Conservation (phyloP, 1,284 basidiomycete species). For the Phellinidium pouzarii region DNA sequence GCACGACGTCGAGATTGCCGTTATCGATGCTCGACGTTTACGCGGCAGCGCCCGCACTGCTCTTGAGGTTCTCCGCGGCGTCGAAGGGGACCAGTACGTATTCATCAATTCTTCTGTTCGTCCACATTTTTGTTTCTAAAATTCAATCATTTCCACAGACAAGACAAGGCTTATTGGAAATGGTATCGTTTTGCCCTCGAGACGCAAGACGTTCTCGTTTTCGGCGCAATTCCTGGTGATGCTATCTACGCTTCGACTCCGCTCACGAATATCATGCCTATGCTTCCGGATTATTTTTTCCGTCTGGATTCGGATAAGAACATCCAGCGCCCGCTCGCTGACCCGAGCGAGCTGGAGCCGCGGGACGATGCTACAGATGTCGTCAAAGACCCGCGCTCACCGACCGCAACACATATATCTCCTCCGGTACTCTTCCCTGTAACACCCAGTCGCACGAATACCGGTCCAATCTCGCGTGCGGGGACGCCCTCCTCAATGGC, state of each 20-base stretch:
- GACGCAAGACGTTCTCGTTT: slow-evolving; percentile 65
- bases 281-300: slow-evolving; percentile 66
- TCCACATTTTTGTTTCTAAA: slow-evolving; percentile 6
- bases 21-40: slow-evolving; percentile 62
- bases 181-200: slow-evolving; percentile 69
- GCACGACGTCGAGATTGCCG: slow-evolving; percentile 66
- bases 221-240: slow-evolving; percentile 55
- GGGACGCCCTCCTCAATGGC: slow-evolving; percentile 19
- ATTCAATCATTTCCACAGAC: slow-evolving; percentile 33
- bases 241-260: slow-evolving; percentile 66
- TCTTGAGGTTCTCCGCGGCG: slow-evolving; percentile 9
- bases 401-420: slow-evolving; percentile 29
- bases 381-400: slow-evolving; percentile 13
- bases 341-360: slow-evolving; percentile 18
- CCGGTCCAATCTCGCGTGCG: slow-evolving; percentile 3
- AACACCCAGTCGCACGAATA: neutral
- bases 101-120: slow-evolving; percentile 1
- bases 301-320: slow-evolving; percentile 27
- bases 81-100: neutral
- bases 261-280: slow-evolving; percentile 51
- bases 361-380: neutral
- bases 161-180: slow-evolving; percentile 59
- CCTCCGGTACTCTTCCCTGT: slow-evolving; percentile 3
- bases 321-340: neutral
- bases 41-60: slow-evolving; percentile 48